These are phyloP conservation scores for Protostelium mycophagum DNA, from an alignment of 78 protist genomes.

Conservation along the genomic window DNA sequence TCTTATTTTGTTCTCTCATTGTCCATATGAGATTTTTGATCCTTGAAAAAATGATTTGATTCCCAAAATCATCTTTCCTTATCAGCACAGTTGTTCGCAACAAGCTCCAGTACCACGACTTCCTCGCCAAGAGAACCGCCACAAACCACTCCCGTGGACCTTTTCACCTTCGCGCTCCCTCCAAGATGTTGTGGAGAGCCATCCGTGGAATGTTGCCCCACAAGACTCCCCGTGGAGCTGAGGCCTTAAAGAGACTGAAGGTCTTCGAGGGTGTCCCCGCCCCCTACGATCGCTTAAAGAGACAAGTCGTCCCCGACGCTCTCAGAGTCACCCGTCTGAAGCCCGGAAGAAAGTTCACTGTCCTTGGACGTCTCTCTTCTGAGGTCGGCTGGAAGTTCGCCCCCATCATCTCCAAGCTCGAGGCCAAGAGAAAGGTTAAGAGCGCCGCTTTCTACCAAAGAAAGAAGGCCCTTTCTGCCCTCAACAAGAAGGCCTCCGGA, in stretches of 20 bases:
- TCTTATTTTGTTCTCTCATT: neutral
- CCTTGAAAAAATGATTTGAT: neutral
- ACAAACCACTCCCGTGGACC: slow-evolving; percentile 97
- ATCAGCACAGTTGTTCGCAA: slow-evolving; percentile 80
- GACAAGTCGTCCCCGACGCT: slow-evolving; percentile 94
- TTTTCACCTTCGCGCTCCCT: slow-evolving; percentile 92
- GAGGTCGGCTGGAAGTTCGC: slow-evolving; percentile 97
- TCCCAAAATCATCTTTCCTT: neutral
- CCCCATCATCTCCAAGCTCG: slow-evolving; percentile 86
- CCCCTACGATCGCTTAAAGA: slow-evolving; percentile 90
- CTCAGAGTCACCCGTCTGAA: slow-evolving; percentile 83
- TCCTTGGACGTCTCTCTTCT: slow-evolving; percentile 83
- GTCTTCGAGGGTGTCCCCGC: slow-evolving; percentile 97
- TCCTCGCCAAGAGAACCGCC: slow-evolving; percentile 77
- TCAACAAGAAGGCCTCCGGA: neutral
- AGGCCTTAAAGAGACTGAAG: slow-evolving; percentile 89
- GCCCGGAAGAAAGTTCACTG: slow-evolving; percentile 84
- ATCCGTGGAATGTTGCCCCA: slow-evolving; percentile 99
- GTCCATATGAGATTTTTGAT: neutral
- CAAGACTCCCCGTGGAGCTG: slow-evolving; percentile 95
- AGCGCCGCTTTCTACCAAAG: slow-evolving; percentile 59
- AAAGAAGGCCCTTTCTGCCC: slow-evolving; percentile 64
- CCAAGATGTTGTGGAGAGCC: slow-evolving; percentile 87
- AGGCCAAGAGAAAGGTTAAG: slow-evolving; percentile 88
- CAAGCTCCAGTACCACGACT: slow-evolving; percentile 84